These are phyloP conservation scores for Calonectria ilicicola DNA, from an alignment of 2,329 filamentous ascomycete species.

Conservation along the genomic window DNA sequence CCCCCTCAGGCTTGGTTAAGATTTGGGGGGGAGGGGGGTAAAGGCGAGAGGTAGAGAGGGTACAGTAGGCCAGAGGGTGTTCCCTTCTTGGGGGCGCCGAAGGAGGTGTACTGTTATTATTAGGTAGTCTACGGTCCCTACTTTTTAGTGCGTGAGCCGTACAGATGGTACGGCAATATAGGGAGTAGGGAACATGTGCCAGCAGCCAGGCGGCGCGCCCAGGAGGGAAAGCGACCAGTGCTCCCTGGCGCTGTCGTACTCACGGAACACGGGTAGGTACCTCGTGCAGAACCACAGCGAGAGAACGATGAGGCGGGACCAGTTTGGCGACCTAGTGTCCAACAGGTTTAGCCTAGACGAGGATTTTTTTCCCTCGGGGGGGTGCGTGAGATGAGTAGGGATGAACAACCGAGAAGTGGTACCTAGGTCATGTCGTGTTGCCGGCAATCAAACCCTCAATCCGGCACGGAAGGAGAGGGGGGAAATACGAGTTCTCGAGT, in stretches of 20 bases:
- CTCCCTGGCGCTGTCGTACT: background rate
- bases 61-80: background rate
- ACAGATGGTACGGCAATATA: background rate
- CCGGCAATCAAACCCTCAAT: slow-evolving; percentile 6
- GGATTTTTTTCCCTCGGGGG: background rate
- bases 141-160: background rate
- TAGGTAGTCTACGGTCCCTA: background rate
- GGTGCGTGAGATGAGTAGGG: background rate
- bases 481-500: slow-evolving; percentile 1
- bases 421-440: slow-evolving; percentile 12
- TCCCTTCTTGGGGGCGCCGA: background rate
- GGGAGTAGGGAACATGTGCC: background rate
- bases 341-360: slow-evolving; percentile 3
- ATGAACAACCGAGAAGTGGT: slow-evolving; percentile 4
- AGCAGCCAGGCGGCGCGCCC: background rate
- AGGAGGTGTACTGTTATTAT: slow-evolving; percentile 8
- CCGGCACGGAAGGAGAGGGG: background rate
- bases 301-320: slow-evolving; percentile 15
- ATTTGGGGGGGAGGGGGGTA: slow-evolving; percentile 3
- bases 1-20: slow-evolving; percentile 16
- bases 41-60: background rate
- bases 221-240: background rate
- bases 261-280: background rate
- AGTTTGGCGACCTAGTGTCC: background rate
- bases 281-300: background rate